Evolutionary conservation across 2,329 filamentous ascomycete species (phyloP).

Genomic region (Alternaria postmessia): DNA sequence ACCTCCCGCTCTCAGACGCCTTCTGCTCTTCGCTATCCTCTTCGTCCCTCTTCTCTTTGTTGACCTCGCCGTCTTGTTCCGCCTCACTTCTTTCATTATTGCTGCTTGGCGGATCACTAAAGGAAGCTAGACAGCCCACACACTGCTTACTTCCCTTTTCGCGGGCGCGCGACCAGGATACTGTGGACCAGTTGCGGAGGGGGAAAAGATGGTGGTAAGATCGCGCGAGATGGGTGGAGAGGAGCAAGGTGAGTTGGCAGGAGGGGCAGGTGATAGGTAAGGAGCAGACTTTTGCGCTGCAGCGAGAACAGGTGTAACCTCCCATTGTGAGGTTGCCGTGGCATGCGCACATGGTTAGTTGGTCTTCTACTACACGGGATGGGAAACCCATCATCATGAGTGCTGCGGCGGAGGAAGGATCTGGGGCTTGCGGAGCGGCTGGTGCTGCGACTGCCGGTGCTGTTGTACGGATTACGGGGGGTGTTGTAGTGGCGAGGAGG

Average conservation of each 20-base stretch:
- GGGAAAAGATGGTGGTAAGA: slow-evolving; percentile 53
- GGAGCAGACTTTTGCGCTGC: slow-evolving; percentile 85
- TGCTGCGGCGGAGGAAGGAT: slow-evolving; percentile 54
- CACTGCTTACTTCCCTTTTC: slow-evolving; percentile 64
- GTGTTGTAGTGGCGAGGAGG: slow-evolving; percentile 87
- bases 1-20: slow-evolving; percentile 83
- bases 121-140: slow-evolving; percentile 77
- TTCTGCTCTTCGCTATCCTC: slow-evolving; percentile 49
- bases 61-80: slow-evolving; percentile 22
- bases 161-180: slow-evolving; percentile 78
- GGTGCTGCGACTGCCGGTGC: slow-evolving; percentile 34
- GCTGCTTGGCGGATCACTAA: slow-evolving; percentile 61
- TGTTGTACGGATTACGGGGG: slow-evolving; percentile 78
- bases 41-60: slow-evolving; percentile 28
- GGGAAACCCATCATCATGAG: slow-evolving; percentile 99
- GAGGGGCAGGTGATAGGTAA: slow-evolving; percentile 90
- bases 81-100: slow-evolving; percentile 18
- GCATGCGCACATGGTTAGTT: slow-evolving; percentile 84
- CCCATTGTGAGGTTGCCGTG: slow-evolving; percentile 83
- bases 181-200: slow-evolving; percentile 86
- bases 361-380: slow-evolving; percentile 77
- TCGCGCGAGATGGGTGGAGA: slow-evolving; percentile 71
- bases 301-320: slow-evolving; percentile 91
- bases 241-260: slow-evolving; percentile 89
- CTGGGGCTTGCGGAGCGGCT: slow-evolving; percentile 41